These are phyloP conservation scores for Auriscalpium microsporum DNA, from an alignment of 768 basidiomycete species.

Conservation along the genomic window DNA sequence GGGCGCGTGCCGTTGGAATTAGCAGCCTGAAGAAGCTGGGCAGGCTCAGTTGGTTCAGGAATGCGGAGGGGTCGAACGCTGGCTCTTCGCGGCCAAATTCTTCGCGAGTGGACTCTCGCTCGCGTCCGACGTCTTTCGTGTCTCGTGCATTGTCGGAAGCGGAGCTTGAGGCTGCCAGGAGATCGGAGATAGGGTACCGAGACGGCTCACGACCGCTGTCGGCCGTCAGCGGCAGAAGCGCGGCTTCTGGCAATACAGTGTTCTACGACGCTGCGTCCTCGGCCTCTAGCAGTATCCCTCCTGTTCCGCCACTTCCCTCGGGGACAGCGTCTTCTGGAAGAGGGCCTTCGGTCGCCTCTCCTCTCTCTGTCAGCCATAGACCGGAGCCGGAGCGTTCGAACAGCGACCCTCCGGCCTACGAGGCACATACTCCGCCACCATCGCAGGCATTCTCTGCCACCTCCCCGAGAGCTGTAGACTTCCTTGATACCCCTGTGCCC, in stretches of 20 bases:
- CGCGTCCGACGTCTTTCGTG: conserved; percentile 4
- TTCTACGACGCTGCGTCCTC: conserved; percentile 56
- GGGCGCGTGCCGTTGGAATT: background rate
- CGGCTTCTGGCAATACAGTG: conserved; percentile 37
- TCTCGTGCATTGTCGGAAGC: conserved; percentile 6
- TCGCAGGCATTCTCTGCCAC: background rate
- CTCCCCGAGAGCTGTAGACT: conserved; percentile 28
- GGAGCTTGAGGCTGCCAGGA: conserved; percentile 21
- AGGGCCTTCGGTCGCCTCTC: conserved; percentile 2
- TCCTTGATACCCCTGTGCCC: conserved; percentile 52
- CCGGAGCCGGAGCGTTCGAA: background rate
- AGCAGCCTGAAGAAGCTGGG: background rate
- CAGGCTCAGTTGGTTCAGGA: background rate
- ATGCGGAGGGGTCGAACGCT: background rate
- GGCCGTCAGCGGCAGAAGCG: conserved; percentile 45
- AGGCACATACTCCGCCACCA: conserved; percentile 5
- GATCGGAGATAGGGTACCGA: conserved; percentile 9
- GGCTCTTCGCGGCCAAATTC: background rate
- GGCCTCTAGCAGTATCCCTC: conserved; percentile 32
- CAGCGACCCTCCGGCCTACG: conserved; percentile 1
- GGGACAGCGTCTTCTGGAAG: background rate
- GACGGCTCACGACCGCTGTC: conserved; percentile 47
- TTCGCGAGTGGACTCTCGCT: background rate
- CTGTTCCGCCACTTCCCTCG: conserved; percentile 27
- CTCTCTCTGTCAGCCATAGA: conserved; percentile 9